A percentile compares a stretch with the other conserved stretches of the same genome.
phyloP scores from a whole-genome alignment of 2,329 filamentous ascomycete species.

The Mollisiaceae sp. region DNA sequence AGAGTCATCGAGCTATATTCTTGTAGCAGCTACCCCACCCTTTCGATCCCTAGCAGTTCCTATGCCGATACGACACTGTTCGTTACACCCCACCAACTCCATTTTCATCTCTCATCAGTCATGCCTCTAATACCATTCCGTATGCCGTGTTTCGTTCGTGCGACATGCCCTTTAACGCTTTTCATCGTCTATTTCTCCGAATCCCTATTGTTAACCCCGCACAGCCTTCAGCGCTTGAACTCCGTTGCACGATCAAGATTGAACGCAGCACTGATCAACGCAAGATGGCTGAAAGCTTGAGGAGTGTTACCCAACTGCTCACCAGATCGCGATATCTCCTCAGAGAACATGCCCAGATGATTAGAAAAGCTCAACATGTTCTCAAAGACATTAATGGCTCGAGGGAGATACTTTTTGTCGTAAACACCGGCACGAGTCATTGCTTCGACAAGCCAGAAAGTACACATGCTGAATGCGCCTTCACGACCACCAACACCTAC shows the following conservation, averaged over 20 bases:
- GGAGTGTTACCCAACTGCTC: slow-evolving; percentile 82
- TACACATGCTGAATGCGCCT: slow-evolving; percentile 82
- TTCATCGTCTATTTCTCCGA: background rate
- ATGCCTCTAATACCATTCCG: background rate
- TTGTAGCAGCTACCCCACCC: too few species aligned
- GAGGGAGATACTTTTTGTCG: slow-evolving; percentile 65
- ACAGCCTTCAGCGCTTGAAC: slow-evolving; percentile 13
- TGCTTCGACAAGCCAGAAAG: slow-evolving; percentile 82
- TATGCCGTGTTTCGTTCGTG: background rate
- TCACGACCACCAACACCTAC: slow-evolving; percentile 74
- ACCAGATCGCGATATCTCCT: slow-evolving; percentile 76
- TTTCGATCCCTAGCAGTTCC: background rate
- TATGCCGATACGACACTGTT: background rate
- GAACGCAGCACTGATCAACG: slow-evolving; percentile 77
- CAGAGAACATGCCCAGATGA: slow-evolving; percentile 78
- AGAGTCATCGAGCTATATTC: too few species aligned
- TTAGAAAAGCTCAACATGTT: slow-evolving; percentile 80
- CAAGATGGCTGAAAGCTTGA: slow-evolving; percentile 78
- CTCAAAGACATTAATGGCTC: slow-evolving; percentile 73
- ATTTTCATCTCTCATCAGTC: background rate
- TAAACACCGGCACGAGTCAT: slow-evolving; percentile 71
- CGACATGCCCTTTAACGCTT: background rate
- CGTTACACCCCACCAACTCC: background rate
- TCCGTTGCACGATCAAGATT: slow-evolving; percentile 65
- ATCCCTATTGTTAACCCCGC: background rate